These are phyloP conservation scores for Gracilaria vermiculophylla DNA, from an alignment of 23 red algal genomes.

Conservation along the genomic window DNA sequence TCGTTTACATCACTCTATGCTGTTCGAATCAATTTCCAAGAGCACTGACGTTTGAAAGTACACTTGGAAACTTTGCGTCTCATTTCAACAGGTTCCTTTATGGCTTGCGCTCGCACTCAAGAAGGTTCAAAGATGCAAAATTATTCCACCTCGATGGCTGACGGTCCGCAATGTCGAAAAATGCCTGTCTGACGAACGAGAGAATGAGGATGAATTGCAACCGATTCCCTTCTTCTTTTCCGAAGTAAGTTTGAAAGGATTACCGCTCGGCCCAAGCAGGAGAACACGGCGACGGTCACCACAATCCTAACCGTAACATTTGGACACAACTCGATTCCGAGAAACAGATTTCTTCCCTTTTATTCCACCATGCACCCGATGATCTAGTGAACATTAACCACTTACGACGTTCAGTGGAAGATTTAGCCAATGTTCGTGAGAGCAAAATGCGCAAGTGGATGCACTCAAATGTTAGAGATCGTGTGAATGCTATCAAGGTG, in stretches of 20 bases:
- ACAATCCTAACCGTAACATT: not conserved
- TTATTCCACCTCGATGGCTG: constrained; percentile 80
- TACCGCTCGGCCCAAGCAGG: not conserved
- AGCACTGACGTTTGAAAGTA: not conserved
- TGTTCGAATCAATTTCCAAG: not conserved
- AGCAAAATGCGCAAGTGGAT: constrained; percentile 77
- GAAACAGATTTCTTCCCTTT: constrained; percentile 65
- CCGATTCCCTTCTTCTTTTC: constrained; percentile 70
- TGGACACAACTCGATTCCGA: not conserved
- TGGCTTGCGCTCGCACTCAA: constrained; percentile 87
- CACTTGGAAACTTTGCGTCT: not conserved
- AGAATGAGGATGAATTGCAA: constrained; percentile 68
- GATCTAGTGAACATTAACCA: constrained; percentile 43
- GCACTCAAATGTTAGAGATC: constrained; percentile 52
- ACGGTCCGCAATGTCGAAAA: constrained; percentile 25
- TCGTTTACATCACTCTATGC: constrained; percentile 10
- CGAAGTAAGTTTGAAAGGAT: constrained; percentile 30
- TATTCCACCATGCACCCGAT: constrained; percentile 79
- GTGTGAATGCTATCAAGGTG: constrained; percentile 63
- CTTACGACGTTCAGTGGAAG: constrained; percentile 64
- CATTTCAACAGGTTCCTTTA: constrained; percentile 57
- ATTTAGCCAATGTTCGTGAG: constrained; percentile 67
- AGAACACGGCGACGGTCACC: too few species aligned
- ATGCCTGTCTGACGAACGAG: constrained; percentile 63
- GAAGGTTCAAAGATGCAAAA: constrained; percentile 74